Evolutionary conservation across 1,284 basidiomycete species (phyloP).

Genomic region (Boletus austroedulis): DNA sequence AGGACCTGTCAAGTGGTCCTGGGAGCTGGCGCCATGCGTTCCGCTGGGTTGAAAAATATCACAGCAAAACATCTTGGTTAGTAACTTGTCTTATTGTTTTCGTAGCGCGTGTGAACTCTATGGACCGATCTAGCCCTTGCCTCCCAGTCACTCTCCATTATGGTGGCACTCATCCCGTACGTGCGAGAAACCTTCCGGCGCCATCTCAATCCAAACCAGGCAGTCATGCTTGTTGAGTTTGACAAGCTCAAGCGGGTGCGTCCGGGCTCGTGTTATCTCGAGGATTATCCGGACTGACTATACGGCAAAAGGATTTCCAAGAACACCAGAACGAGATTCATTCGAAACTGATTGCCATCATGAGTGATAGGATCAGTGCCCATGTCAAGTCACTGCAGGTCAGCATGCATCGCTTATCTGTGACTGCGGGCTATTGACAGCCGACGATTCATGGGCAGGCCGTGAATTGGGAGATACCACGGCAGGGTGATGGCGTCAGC

Average conservation of each 20-base stretch:
- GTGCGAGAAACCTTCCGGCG: conserved; percentile 91
- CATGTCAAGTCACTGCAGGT: conserved; percentile 82
- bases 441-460: conserved; percentile 41
- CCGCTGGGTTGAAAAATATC: conserved; percentile 96
- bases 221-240: conserved; percentile 96
- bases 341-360: conserved; percentile 95
- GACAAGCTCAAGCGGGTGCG: conserved; percentile 93
- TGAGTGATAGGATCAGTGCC: conserved; percentile 90
- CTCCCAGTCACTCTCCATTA: conserved; percentile 91
- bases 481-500: conserved; percentile 58
- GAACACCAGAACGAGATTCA: conserved; percentile 99
- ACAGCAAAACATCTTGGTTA: conserved; percentile 94
- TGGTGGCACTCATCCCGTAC: conserved; percentile 95
- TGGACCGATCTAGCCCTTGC: conserved; percentile 68
- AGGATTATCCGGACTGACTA: conserved; percentile 15
- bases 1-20: conserved; percentile 97
- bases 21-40: conserved; percentile 97
- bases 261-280: conserved; percentile 15
- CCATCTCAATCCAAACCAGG: conserved; percentile 89
- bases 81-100: conserved; percentile 15
- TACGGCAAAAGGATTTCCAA: conserved; percentile 79
- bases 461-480: conserved; percentile 73
- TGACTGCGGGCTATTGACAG: neutral
- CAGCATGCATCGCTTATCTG: conserved; percentile 24
- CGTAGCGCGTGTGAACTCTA: conserved; percentile 8